Percentiles rank a stretch among this genome's conserved stretches.
Evolutionary conservation across 441 rosid genomes (phyloP).

Genomic region (Isatis lusitanica): DNA sequence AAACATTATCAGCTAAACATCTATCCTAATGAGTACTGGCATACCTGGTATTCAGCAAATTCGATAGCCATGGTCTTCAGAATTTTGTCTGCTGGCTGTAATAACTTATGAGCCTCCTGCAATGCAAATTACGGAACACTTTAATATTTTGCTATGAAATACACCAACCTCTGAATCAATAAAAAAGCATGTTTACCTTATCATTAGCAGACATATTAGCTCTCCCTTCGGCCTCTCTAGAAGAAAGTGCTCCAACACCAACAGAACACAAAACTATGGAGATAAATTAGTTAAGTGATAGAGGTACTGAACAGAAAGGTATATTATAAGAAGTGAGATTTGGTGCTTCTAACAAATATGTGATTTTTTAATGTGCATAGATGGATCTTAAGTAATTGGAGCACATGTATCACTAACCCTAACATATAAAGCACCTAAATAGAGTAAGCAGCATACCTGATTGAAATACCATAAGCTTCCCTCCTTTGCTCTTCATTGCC

Average conservation of each 20-base stretch:
- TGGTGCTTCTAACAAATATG: neutral
- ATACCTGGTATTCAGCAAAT: slow-evolving; percentile 94
- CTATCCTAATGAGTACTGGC: neutral
- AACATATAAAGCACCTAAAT: slow-evolving; percentile 2
- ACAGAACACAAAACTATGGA: slow-evolving; percentile 76
- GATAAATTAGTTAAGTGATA: neutral
- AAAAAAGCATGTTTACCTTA: slow-evolving; percentile 48
- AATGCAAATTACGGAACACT: slow-evolving; percentile 19
- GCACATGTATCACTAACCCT: slow-evolving; percentile 16
- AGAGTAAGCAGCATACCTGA: slow-evolving; percentile 54
- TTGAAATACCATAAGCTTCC: slow-evolving; percentile 92
- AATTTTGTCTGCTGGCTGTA: slow-evolving; percentile 85
- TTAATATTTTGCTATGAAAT: slow-evolving; percentile 1
- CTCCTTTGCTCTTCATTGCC: slow-evolving; percentile 91
- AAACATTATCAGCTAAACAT: neutral
- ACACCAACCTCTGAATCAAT: neutral
- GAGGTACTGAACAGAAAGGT: neutral
- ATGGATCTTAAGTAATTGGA: neutral
- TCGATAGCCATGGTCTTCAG: slow-evolving; percentile 92
- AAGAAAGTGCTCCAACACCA: slow-evolving; percentile 89
- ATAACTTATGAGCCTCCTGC: slow-evolving; percentile 91
- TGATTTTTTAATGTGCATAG: slow-evolving; percentile 14
- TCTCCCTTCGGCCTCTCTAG: slow-evolving; percentile 95
- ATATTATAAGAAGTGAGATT: neutral
- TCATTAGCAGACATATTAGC: slow-evolving; percentile 78